phyloP scores from a whole-genome alignment of 345 rosid species.

The Trapa incisa region DNA sequence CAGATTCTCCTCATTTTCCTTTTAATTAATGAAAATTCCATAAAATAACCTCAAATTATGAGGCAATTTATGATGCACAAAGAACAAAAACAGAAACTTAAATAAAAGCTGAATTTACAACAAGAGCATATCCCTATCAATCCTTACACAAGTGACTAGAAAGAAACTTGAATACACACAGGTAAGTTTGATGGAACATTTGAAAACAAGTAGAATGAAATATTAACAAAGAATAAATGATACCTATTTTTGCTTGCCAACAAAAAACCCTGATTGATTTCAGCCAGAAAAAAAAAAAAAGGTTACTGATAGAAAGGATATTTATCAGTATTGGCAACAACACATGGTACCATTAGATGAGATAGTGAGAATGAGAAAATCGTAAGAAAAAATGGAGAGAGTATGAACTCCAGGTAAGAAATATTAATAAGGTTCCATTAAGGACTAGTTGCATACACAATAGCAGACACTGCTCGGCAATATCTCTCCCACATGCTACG shows the following conservation, averaged over 20 bases:
- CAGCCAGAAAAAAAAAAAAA: too few relatives aligned
- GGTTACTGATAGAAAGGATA: neutral
- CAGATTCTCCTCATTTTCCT: neutral
- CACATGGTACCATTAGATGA: neutral
- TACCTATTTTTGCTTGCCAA: neutral
- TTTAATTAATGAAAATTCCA: too few relatives aligned
- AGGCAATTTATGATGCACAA: neutral
- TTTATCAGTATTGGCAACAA: neutral
- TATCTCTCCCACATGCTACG: constrained; percentile 99
- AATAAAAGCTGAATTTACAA: too few relatives aligned
- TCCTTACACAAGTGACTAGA: neutral
- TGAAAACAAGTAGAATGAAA: neutral
- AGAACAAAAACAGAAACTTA: too few relatives aligned
- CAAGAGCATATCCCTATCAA: neutral
- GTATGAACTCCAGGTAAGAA: too few relatives aligned
- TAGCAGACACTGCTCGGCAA: constrained; percentile 94
- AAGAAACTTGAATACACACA: neutral
- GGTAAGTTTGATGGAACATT: neutral
- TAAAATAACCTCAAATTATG: neutral
- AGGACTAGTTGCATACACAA: constrained; percentile 39
- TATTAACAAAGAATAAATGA: neutral
- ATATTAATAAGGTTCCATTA: neutral
- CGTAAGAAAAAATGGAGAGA: neutral
- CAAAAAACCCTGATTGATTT: neutral
- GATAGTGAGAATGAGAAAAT: neutral